These are phyloP conservation scores for Berberis thunbergii DNA, from an alignment of 164 flowering plant species.

Conservation along the genomic window DNA sequence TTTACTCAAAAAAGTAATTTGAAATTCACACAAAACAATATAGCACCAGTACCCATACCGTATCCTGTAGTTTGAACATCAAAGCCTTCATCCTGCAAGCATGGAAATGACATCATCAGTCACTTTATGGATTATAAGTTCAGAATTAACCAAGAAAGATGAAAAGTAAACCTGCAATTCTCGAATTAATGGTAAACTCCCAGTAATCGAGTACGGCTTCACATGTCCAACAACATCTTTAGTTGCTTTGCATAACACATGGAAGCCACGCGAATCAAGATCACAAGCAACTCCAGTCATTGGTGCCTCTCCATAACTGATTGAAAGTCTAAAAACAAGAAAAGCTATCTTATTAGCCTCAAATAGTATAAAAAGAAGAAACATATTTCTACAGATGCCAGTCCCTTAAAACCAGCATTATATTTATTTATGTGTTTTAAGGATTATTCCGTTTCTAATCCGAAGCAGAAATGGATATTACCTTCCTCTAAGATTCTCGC, in stretches of 20 bases:
- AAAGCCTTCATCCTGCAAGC: slow-evolving; percentile 76
- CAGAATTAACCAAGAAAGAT: neutral
- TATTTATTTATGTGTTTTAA: too few species aligned
- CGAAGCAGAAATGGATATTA: slow-evolving; percentile 10
- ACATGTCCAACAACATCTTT: slow-evolving; percentile 87
- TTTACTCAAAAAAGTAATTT: neutral
- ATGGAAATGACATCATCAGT: slow-evolving; percentile 5
- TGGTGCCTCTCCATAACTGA: slow-evolving; percentile 63
- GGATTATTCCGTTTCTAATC: too few species aligned
- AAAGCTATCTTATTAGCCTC: neutral
- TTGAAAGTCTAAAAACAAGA: slow-evolving; percentile 40
- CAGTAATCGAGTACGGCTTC: slow-evolving; percentile 92
- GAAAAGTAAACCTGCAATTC: slow-evolving; percentile 61
- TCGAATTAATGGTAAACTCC: slow-evolving; percentile 87
- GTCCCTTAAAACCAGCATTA: too few species aligned
- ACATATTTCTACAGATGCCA: too few species aligned
- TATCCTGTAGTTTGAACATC: slow-evolving; percentile 97
- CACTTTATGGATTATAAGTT: neutral
- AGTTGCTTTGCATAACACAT: slow-evolving; percentile 89
- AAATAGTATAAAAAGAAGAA: neutral
- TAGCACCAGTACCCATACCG: slow-evolving; percentile 39
- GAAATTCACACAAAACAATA: neutral
- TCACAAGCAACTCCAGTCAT: slow-evolving; percentile 83
- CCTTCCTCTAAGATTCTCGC: slow-evolving; percentile 87
- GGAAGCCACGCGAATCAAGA: slow-evolving; percentile 86